Base-by-base conservation (phyloP, 176 grass and related monocot genomes). In the Pharus latifolius region DNA sequence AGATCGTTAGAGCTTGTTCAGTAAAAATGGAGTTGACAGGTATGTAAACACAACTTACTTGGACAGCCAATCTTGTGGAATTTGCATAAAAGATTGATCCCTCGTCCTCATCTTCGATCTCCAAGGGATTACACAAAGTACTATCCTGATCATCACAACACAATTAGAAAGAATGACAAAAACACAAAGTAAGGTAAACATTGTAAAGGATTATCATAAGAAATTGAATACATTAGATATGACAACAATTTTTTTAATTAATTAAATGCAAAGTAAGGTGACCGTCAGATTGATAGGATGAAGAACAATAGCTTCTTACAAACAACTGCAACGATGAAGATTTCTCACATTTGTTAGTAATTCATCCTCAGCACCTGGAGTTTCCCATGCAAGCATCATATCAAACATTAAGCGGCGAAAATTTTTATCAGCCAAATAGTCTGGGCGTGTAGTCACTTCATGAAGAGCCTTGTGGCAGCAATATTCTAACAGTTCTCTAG, bases 361-460 rank as follows among this genome's bases (percentile, higher is more conserved):
- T 77, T 62, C 82, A 69, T 63, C 85, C 50, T 87, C 47, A 30
- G 37, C 11, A 44, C 65, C 78, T 73, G 78, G 83, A 8, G 54
- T 55, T 80, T 97, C 89, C 93, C 83, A 97, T 29, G 93, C 86
- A 78, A 97, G 65, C 93, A 97, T 97, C 93, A 97, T 90, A 69
- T 97, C 83, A 41, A 79, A 97, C 62, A 85, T 92, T 49, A 97
- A 81, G 26, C 50, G 43, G 10, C 85, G 64, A 79, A 92, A 85
- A 72, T 92, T 79, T 78, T 72, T 84, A 70, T 97, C 83, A 61
- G 89, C 30, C 70, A 97, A 80, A 87, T 97, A 73, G 43, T 87
- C 83, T 26, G 66, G 89, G 33, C 65, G 73, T 52, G 82, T 78
- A 37, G 73, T 92, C 47, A 78, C 81, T 79, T 68, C 77, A 80